Percentiles rank a stretch among this genome's conserved stretches.
These are phyloP conservation scores for Leccinum broughii DNA, from an alignment of 768 basidiomycete genomes.

Conservation along the genomic window DNA sequence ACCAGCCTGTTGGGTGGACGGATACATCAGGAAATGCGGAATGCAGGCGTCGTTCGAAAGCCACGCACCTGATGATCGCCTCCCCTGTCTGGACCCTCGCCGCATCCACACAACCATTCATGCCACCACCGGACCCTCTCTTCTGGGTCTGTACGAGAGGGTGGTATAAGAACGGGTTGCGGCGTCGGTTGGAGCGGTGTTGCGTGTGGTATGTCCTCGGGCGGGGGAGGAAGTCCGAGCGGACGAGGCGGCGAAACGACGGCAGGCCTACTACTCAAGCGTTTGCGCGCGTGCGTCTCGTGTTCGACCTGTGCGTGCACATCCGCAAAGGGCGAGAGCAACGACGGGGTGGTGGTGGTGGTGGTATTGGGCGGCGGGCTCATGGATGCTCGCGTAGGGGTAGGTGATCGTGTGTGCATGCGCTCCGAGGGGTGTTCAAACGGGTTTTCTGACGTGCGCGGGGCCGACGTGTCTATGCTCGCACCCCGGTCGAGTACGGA, in stretches of 20 bases:
- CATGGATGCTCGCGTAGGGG: not conserved
- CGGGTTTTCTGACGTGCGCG: slow-evolving; percentile 41
- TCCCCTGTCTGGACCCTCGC: slow-evolving; percentile 71
- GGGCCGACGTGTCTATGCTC: slow-evolving; percentile 9
- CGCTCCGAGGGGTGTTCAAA: slow-evolving; percentile 36
- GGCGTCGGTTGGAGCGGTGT: slow-evolving; percentile 40
- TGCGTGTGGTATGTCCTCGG: slow-evolving; percentile 36
- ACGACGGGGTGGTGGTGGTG: slow-evolving; percentile 7
- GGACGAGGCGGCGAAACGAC: slow-evolving; percentile 51
- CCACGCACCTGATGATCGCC: slow-evolving; percentile 66
- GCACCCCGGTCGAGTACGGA: slow-evolving; percentile 17
- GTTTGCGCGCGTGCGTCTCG: not conserved
- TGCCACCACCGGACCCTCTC: slow-evolving; percentile 71
- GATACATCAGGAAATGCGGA: not conserved
- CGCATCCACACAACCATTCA: slow-evolving; percentile 81
- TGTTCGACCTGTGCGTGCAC: slow-evolving; percentile 18
- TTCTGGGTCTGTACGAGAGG: slow-evolving; percentile 21
- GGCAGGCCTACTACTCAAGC: slow-evolving; percentile 10
- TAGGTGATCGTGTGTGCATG: not conserved
- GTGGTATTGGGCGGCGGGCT: not conserved
- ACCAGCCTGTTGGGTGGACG: slow-evolving; percentile 51
- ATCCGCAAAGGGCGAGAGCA: slow-evolving; percentile 40
- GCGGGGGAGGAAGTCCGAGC: slow-evolving; percentile 55
- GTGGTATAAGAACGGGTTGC: slow-evolving; percentile 29
- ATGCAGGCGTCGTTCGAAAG: not conserved